Evolutionary conservation across 2,329 filamentous ascomycete species (phyloP), one percentile per base, ranked within the genome.

Genomic region (Fusarium marasasianum): DNA sequence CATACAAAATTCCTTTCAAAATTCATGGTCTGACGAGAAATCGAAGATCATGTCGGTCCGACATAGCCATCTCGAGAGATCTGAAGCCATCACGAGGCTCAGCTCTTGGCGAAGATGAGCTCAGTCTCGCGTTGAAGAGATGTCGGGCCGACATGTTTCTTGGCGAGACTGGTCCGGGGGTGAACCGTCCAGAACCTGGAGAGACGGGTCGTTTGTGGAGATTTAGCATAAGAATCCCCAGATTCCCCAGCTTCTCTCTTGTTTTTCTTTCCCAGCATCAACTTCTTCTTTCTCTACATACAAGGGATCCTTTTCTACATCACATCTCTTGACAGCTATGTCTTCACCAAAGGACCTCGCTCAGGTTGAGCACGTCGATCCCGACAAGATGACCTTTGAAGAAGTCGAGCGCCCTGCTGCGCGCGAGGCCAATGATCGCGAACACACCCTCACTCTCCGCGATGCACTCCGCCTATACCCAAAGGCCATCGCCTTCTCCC

Each of bases 401-500:
- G 65, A 68, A 31, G 22, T 67, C 3, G 65, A 68, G 45, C 66
- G 51, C 40, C 65, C 58, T 10, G 65, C 63, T 17, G 65, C 65
- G 31, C 65, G 65, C n/a, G 63, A 18, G 33, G 65, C 65, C 22
- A 68, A 61, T 3, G 65, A 67, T 24, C 65, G 65, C 54, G 76
- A 83, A 53, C 82, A 79, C 62, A 82, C 74, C 44, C 69, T 83
- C 60, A 78, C 77, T 10, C 57, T 83, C 12, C 22, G 73, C 26
- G 68, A 80, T 26, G 81, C 84, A 18, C 76, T 86, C 59, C 82
- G 79, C 59, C 77, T 85, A 7, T 87, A 83, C 57, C 74, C 71
- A 31, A 82, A 80, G 43, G 82, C 82, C 6, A 80, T 79, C 35
- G 61, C 79, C 35, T 83, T 82, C 80, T 83, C 81, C 50, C 65